phyloP scores from a whole-genome alignment of 139 green algal species.

The Coccomyxa sp. region DNA sequence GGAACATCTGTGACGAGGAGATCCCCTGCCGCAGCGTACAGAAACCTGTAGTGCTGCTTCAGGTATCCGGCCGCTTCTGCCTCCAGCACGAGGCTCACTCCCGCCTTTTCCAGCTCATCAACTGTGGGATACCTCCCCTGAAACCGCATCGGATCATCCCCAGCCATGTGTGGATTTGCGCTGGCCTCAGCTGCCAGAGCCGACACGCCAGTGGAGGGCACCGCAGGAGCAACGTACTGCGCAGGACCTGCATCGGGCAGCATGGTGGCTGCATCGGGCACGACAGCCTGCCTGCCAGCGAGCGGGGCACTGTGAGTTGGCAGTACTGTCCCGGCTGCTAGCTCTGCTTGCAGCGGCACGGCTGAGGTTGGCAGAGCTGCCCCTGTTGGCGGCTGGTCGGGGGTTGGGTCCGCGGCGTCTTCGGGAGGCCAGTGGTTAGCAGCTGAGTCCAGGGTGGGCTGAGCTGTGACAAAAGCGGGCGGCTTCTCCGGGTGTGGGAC shows the following conservation, averaged over 20 bases:
- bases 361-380: neutral
- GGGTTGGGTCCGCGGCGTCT: neutral
- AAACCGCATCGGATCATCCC: neutral
- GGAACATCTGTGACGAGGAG: slow-evolving; percentile 70
- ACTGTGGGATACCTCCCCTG: slow-evolving; percentile 14
- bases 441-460: neutral
- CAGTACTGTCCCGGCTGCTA: neutral
- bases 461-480: neutral
- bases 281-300: neutral
- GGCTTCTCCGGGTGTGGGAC: neutral
- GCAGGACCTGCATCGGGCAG: neutral
- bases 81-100: slow-evolving; percentile 39
- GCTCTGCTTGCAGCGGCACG: neutral
- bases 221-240: neutral
- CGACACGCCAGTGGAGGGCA: neutral
- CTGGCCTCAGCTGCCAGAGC: neutral
- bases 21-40: slow-evolving; percentile 54
- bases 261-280: neutral
- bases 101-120: slow-evolving; percentile 54
- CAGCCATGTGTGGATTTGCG: neutral
- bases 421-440: neutral
- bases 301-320: no score
- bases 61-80: slow-evolving; percentile 43
- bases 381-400: neutral
- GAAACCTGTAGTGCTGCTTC: slow-evolving; percentile 52